Base-by-base conservation (phyloP, 257 asterid species). In the Prunella vulgaris region DNA sequence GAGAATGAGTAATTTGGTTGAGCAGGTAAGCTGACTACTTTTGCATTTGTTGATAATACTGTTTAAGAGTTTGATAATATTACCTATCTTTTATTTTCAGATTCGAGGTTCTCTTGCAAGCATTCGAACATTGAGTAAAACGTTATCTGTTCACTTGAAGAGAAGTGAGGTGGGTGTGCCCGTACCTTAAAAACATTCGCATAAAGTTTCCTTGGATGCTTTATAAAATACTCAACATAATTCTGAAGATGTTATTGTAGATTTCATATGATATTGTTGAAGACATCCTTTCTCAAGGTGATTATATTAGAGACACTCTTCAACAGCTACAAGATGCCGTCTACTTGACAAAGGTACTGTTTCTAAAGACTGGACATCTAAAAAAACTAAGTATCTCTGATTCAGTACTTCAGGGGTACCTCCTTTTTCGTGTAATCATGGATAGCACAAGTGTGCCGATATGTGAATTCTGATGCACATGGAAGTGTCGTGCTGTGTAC, bases 241-340 rank as follows among this genome's bases (percentile, higher is more conserved):
- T 57, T 65, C 71, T 72, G 74, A 40, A 15, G 64, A 30, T 56
- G 76, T 24, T 51, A 69, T 61, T 80, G 80, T 92, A 93, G 98
- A 73, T 93, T 44, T 82, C 96, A 4, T 78, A 82, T 75, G 98
- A 93, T 78, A 84, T 93, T 57, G 88, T 84, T 49, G 87, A 90
- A 79, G 98, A 85, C 81, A 93, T 93, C 74, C 60, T 84, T 72
- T 88, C 81, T 74, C 98, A 90, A 86, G 94, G 95, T 24, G 93
- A 88, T 79, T 87, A 78, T 59, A 83, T 93, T 78, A 84, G 79
- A 78, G 92, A 80, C 74, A 84, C 87, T 75, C 87, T 93, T 77
- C 93, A 85, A 81, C 92, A 85, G 84, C 88, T 93, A 54, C 98
- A 93, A 84, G 97, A 90, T 82, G 96, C 88, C 27, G 94, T 89